Evolutionary conservation across 164 flowering plant species (phyloP).

Genomic region (Vitis cinerea): DNA sequence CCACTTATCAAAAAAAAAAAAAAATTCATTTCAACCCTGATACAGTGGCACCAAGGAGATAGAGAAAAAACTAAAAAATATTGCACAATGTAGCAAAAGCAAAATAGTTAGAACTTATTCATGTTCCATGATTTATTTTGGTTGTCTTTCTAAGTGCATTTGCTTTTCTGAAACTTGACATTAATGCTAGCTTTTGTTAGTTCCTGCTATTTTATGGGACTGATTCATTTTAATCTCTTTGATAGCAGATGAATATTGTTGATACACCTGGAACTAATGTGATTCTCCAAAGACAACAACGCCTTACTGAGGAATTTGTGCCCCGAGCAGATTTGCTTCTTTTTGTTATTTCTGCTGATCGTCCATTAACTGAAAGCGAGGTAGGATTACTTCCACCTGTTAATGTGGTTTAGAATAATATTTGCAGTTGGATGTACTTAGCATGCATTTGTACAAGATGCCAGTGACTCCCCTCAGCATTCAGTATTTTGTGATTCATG

Average conservation of each 20-base stretch:
- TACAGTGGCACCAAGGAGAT: background rate
- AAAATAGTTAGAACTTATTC: background rate
- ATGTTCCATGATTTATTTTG: background rate
- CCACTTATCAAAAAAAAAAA: too few relatives aligned
- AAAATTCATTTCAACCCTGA: background rate
- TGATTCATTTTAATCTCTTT: slow-evolving; percentile 8
- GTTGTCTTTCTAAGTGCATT: background rate
- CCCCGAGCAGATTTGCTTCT: slow-evolving; percentile 94
- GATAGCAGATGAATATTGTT: slow-evolving; percentile 81
- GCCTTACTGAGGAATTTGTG: slow-evolving; percentile 94
- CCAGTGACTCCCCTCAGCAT: too few relatives aligned
- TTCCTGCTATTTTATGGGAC: background rate
- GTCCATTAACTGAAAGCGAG: slow-evolving; percentile 96
- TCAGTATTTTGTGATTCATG: too few relatives aligned
- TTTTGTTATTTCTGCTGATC: slow-evolving; percentile 94
- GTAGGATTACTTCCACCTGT: slow-evolving; percentile 36
- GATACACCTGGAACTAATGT: slow-evolving; percentile 99
- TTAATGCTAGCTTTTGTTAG: background rate
- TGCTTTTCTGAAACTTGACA: background rate
- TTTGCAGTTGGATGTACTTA: too few relatives aligned
- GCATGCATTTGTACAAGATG: too few relatives aligned
- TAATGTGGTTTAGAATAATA: background rate
- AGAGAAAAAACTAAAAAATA: background rate
- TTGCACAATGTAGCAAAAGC: background rate
- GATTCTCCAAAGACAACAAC: slow-evolving; percentile 94